Conservation (phyloP, 139 green algal species). For the Auxenochlorella protothecoides region DNA sequence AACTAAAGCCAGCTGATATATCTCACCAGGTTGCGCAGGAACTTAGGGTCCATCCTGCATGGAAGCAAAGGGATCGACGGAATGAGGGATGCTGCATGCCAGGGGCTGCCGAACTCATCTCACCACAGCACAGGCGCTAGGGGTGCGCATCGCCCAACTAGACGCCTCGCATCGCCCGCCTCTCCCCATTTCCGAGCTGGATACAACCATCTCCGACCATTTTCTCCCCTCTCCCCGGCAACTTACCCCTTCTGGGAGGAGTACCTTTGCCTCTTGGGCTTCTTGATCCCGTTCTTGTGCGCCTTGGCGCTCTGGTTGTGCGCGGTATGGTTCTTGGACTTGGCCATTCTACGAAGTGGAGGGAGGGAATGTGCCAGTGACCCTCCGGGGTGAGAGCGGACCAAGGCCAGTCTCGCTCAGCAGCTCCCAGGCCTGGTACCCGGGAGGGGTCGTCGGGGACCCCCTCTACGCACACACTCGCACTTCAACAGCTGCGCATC, state of each 20-base stretch:
- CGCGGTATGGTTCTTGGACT: constrained; percentile 85
- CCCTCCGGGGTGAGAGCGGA: not conserved
- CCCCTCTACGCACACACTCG: no score
- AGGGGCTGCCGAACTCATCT: not conserved
- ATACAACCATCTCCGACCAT: not conserved
- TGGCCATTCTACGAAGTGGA: not conserved
- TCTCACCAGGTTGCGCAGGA: constrained; percentile 75
- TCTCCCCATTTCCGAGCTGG: not conserved
- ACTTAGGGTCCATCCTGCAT: constrained; percentile 73
- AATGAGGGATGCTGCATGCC: no score
- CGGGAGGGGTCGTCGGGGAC: no score
- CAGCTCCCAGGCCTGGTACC: no score
- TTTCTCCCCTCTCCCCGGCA: not conserved
- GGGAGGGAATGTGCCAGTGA: no score
- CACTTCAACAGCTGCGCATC: no score
- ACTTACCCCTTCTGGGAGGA: constrained; percentile 58
- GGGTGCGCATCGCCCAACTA: not conserved
- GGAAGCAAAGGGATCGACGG: not conserved
- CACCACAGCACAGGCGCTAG: not conserved
- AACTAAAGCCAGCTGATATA: no score
- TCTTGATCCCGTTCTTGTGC: constrained; percentile 86
- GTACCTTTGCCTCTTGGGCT: constrained; percentile 68
- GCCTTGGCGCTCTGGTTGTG: constrained; percentile 86
- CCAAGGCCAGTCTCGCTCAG: no score
- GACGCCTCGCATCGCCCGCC: no score